Evolutionary conservation across 768 basidiomycete species (phyloP), one percentile per base, ranked within the genome.

Genomic region (Chalciporus chontae): DNA sequence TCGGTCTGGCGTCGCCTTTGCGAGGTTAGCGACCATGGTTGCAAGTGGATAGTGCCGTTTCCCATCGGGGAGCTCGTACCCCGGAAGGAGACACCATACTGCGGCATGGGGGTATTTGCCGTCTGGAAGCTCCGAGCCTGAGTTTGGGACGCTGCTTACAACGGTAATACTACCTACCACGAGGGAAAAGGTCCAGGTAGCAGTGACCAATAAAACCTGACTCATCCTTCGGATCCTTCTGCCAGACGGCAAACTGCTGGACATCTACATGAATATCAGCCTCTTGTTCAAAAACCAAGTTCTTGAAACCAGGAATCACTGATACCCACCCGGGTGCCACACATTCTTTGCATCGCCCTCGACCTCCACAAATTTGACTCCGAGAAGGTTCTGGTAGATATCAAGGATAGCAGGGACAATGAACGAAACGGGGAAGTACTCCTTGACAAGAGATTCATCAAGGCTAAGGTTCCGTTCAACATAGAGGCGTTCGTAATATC

Each of bases 1-100:
- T 53, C 83, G 81, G 13, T 84, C 80, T 0, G 82, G 77, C 3
- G 88, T 89, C 6, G 88, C 76, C 64, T 94, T 93, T 2, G 90
- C 87, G 6, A 94, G 77, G 65, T 92, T 94, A 34, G 90, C 90
- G 4, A 93, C 91, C 85, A 93, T 92, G 3, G 85, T 83, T 0
- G 83, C 70, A 19, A 88, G 65, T 7, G 90, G 90, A 63, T 89
- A 90, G 63, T 74, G 75, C 23, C 86, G 77, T 45, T 75, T 74
- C 34, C 83, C 83, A 48, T 80, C 71, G 1, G 73, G 57, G 17
- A 67, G 71, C 37, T 77, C 72, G 59, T 81, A 84, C 14, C 90
- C 87, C 0, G 83, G 69, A 13, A 86, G 73, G 34, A 91, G 69
- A 7, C 78, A 73, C 86, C 87, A 93, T 2, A 92, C 90, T 4